phyloP scores from a whole-genome alignment of 1,139 yeast species.

The Debaryomycetaceae sp. region DNA sequence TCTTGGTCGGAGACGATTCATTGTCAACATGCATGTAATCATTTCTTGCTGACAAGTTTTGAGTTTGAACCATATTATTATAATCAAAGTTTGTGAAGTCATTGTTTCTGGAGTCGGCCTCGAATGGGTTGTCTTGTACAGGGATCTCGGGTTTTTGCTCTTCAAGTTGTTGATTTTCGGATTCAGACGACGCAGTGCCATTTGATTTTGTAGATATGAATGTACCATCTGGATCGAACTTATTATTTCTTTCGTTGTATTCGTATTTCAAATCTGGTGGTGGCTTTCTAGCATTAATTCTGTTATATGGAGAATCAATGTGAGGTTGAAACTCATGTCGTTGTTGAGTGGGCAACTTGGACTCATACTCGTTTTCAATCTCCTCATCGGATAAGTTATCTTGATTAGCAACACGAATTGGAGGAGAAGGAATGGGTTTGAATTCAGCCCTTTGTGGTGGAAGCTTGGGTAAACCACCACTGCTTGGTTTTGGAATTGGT shows the following conservation, averaged over 20 bases:
- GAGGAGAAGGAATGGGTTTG: slow-evolving; percentile 11
- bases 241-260: slow-evolving; percentile 6
- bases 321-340: slow-evolving; percentile 30
- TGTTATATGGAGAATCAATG: slow-evolving; percentile 27
- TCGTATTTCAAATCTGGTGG: slow-evolving; percentile 10
- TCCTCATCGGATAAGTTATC: slow-evolving; percentile 17
- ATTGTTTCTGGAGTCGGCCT: slow-evolving; percentile 7
- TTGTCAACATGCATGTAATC: slow-evolving; percentile 1
- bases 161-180: slow-evolving; percentile 5
- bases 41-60: slow-evolving; percentile 4
- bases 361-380: slow-evolving; percentile 22
- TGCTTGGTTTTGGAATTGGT: slow-evolving; percentile 1
- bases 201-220: slow-evolving; percentile 19
- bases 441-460: slow-evolving; percentile 11
- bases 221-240: slow-evolving; percentile 18
- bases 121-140: slow-evolving; percentile 15
- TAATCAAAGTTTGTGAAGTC: slow-evolving; percentile 32
- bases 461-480: slow-evolving; percentile 3
- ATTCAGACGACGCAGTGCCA: slow-evolving; percentile 8
- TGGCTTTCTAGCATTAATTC: slow-evolving; percentile 21
- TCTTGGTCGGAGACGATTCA: slow-evolving; percentile 4
- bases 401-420: slow-evolving; percentile 4
- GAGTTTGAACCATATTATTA: slow-evolving; percentile 17
- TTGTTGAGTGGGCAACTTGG: slow-evolving; percentile 35
- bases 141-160: slow-evolving; percentile 1